Evolutionary conservation across 164 flowering plant genomes (phyloP), one percentile per base, ranked within the genome.

Genomic region (Hamamelis virginiana): DNA sequence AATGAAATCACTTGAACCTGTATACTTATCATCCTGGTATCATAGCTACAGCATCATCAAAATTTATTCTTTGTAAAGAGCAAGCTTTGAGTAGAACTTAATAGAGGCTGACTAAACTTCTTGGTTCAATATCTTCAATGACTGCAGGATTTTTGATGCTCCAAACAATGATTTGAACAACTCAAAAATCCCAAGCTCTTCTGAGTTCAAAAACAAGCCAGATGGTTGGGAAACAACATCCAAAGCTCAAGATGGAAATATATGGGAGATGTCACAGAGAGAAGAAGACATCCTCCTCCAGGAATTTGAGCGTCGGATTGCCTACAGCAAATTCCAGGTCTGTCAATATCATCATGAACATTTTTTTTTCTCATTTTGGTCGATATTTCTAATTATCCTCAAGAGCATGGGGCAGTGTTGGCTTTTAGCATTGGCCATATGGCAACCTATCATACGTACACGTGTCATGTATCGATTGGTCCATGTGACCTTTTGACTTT

Each of bases 191-290:
- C 78, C 91, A 22, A 76, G 84, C 72, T 65, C 87, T 21, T 81
- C 90, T 1, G 94, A 96, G 77, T 86, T 93, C 47, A 96, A 88
- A 80, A 85, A 82, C 73, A 90, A 89, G 75, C 99, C 99, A 48
- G 98, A 96, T 76, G 99, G 99, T 15, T 93, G 99, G 99, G 99
- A 96, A 81, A 86, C 96, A 73, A 81, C 86, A 55, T 72, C 92
- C 9, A 91, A 90, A 78, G 64, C 77, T 64, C 88, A 81, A 67
- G 97, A 93, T 80, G 98, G 94, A 52, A 96, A 81, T 80, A 64
- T 91, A 11, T 96, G 98, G 97, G 97, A 92, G 70, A 89, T 92
- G 86, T 83, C 97, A 44, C 99, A 95, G 66, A 88, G 92, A 73
- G 98, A 95, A 78, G 98, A 95, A 75, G 99, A 95, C 73, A 89